Conservation (phyloP, 805 yeast species). For the Yarrowia divulgata region DNA sequence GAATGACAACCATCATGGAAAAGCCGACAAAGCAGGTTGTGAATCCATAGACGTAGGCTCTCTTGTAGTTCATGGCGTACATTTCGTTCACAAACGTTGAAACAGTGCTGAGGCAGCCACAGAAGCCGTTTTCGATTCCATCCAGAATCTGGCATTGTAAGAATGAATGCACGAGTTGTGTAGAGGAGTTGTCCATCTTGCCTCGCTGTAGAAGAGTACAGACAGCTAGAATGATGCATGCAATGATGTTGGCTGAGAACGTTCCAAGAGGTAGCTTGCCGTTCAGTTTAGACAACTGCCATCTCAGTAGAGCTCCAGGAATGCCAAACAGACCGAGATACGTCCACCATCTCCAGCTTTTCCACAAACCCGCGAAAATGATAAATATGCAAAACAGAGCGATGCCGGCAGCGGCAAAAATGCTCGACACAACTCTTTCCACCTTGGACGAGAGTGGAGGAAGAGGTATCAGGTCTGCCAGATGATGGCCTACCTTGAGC, state of each 20-base stretch:
- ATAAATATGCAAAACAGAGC: conserved; percentile 22
- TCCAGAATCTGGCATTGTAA: conserved; percentile 20
- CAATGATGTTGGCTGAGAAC: conserved; percentile 20
- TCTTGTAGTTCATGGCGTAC: conserved; percentile 31
- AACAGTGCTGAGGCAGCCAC: conserved; percentile 29
- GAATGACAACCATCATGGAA: conserved; percentile 10
- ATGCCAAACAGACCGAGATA: conserved; percentile 21
- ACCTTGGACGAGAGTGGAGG: not conserved
- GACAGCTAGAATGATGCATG: conserved; percentile 14
- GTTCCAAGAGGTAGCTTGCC: conserved; percentile 23
- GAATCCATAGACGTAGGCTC: conserved; percentile 29
- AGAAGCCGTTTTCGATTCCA: conserved; percentile 29
- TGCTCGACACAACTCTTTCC: not conserved
- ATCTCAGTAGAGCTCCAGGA: conserved; percentile 28
- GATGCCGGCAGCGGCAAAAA: not conserved
- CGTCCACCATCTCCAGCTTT: conserved; percentile 38
- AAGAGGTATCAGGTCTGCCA: conserved; percentile 8
- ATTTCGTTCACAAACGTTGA: conserved; percentile 35
- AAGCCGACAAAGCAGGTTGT: conserved; percentile 6
- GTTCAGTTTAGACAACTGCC: conserved; percentile 23
- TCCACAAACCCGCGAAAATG: conserved; percentile 27
- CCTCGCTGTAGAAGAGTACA: conserved; percentile 7
- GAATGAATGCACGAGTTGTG: conserved; percentile 9
- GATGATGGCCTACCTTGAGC: conserved; percentile 16
- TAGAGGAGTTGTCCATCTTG: not conserved